Evolutionary conservation across 495 filamentous ascomycete genomes (phyloP), one percentile per base, ranked within the genome.

Genomic region (Xylaria curta): DNA sequence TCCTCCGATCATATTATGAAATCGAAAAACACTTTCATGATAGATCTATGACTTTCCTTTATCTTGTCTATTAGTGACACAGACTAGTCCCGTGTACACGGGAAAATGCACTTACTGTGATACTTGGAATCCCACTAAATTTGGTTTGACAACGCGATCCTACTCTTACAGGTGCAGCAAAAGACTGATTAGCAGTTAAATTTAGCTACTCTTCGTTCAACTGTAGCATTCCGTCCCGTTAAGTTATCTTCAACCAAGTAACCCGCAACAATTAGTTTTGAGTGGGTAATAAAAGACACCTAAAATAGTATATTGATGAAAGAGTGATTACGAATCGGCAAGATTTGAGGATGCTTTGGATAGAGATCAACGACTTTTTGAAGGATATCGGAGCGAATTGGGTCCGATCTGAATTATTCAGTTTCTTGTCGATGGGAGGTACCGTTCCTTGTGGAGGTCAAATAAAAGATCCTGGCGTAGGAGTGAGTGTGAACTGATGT

Each of bases 401-500:
- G 59, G 15, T 17, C 24, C 44, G 36, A 59, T 10, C 54, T 31
- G 66, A 31, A 59, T 21, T 31, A 33, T 31, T 46, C 9, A 49
- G 21, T n/a, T 33, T 13, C 10, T 62, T 17, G 8, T 59, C 9
- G 38, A 53, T 62, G 59, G 36, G 28, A 58, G 19, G 24, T 15
- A 60, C 13, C 31, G 44, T 65, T 44, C 69, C 26, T 64, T 49
- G 36, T 53, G 56, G 54, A 46, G 28, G 46, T 66, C 44, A 53
- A 70, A 74, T 65, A 58, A 70, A 71, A 71, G 49, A 64, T 28
- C 69, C 31, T 54, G 31, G 49, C 28, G 36, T 62, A 31, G 66
- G 65, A 75, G 53, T 53, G 46, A 69, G 51, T 51, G 56, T 54
- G 38, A 63, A 49, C 40, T 49, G 69, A 21, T 56, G 61, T 71